Percentiles rank a stretch among this genome's conserved stretches.
Evolutionary conservation across 129 eudicot species (phyloP).

Genomic region (Tagetes erecta): DNA sequence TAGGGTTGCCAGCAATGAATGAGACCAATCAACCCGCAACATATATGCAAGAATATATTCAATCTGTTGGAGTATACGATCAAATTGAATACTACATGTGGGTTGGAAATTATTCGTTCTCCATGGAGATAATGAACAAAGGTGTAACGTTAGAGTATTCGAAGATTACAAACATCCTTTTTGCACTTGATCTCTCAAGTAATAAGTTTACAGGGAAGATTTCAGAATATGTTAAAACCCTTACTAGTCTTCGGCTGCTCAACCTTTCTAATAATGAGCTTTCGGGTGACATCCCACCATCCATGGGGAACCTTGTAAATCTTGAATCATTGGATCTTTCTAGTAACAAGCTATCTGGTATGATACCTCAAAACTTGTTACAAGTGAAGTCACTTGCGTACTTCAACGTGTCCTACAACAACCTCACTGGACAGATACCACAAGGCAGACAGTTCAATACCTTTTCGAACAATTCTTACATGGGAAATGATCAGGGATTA

Average conservation of each 20-base stretch:
- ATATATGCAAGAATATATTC: neutral
- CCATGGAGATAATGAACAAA: constrained; percentile 13
- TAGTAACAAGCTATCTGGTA: constrained; percentile 33
- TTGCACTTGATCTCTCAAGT: constrained; percentile 37
- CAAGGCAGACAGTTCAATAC: constrained; percentile 30
- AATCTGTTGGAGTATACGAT: neutral
- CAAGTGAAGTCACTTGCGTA: constrained; percentile 21
- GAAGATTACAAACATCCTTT: constrained; percentile 18
- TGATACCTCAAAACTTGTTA: constrained; percentile 25
- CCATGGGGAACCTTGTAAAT: constrained; percentile 1
- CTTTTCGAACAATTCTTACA: constrained; percentile 3
- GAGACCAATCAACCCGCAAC: neutral
- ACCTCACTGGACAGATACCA: constrained; percentile 31
- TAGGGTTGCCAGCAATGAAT: constrained; percentile 30
- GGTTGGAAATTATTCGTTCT: neutral
- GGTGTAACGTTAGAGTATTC: constrained; percentile 16
- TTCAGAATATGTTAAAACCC: constrained; percentile 25
- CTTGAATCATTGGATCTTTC: constrained; percentile 40
- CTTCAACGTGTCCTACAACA: constrained; percentile 31
- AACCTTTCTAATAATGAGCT: constrained; percentile 43
- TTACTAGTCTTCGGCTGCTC: constrained; percentile 21
- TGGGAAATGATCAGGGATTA: constrained; percentile 19
- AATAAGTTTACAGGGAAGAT: constrained; percentile 38
- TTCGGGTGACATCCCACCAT: constrained; percentile 15
- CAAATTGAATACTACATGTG: neutral